phyloP scores from a whole-genome alignment of 176 grass and related monocot species.

The Secale cereale region DNA sequence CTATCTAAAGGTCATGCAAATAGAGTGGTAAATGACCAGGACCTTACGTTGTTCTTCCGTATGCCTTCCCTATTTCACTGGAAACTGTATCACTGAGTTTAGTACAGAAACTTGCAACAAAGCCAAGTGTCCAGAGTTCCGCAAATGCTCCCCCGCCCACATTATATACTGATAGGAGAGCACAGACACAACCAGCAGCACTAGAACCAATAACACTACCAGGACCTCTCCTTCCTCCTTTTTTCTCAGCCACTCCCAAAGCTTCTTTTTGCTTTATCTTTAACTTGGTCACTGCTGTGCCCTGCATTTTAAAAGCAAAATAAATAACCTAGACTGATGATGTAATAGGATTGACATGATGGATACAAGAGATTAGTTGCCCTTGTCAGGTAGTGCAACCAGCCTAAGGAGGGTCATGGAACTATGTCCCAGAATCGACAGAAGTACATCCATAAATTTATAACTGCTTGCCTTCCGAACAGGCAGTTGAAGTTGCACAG shows the following conservation, averaged over 20 bases:
- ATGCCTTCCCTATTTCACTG: slow-evolving; percentile 95
- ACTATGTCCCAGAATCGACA: not conserved
- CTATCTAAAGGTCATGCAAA: not conserved
- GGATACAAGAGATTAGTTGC: not conserved
- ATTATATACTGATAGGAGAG: slow-evolving; percentile 68
- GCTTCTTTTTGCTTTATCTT: slow-evolving; percentile 95
- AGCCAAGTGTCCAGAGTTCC: slow-evolving; percentile 75
- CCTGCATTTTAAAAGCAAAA: slow-evolving; percentile 49
- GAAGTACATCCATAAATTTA: not conserved
- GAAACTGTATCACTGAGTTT: slow-evolving; percentile 93
- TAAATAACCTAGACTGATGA: slow-evolving; percentile 29
- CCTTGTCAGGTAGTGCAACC: not conserved
- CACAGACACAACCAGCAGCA: slow-evolving; percentile 67
- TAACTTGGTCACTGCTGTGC: slow-evolving; percentile 78
- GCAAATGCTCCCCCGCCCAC: slow-evolving; percentile 46
- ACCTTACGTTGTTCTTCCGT: slow-evolving; percentile 82
- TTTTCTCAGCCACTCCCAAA: slow-evolving; percentile 82
- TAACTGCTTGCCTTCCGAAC: not conserved
- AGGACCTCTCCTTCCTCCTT: slow-evolving; percentile 87
- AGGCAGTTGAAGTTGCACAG: not conserved
- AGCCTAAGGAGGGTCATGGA: not conserved
- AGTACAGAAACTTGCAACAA: slow-evolving; percentile 91
- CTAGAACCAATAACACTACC: slow-evolving; percentile 87
- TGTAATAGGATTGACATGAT: not conserved
- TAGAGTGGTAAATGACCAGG: slow-evolving; percentile 9